These are phyloP conservation scores for Capronia coronata DNA, from an alignment of 2,329 filamentous ascomycete species.

Conservation along the genomic window DNA sequence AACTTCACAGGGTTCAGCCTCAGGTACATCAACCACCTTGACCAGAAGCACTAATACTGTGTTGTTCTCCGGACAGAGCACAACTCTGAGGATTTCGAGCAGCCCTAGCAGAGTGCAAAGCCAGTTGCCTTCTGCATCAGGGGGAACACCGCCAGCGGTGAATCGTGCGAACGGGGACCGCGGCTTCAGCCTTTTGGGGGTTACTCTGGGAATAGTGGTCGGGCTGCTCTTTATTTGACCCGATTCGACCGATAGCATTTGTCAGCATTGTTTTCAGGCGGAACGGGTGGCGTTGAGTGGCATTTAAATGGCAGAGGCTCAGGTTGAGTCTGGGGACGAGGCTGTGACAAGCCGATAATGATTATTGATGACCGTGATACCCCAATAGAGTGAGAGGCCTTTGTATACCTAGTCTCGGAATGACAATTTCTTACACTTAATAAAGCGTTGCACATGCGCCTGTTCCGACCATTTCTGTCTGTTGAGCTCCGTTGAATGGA, in stretches of 20 bases:
- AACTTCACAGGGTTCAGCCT: neutral
- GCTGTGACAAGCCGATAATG: conserved; percentile 7
- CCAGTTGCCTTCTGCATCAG: conserved; percentile 1
- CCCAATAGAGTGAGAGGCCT: conserved; percentile 9
- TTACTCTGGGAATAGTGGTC: conserved; percentile 1
- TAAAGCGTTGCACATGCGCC: too few relatives aligned
- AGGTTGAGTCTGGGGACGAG: conserved; percentile 2
- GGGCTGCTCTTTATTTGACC: conserved; percentile 2
- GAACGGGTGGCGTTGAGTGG: conserved; percentile 16
- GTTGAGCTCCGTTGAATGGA: too few relatives aligned
- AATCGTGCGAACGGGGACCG: conserved; percentile 1
- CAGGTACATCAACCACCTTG: neutral
- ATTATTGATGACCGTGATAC: conserved; percentile 10
- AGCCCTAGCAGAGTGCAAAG: neutral
- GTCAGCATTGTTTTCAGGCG: too few relatives aligned
- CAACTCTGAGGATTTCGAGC: conserved; percentile 7
- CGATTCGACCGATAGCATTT: conserved; percentile 2
- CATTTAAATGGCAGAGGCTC: conserved; percentile 8
- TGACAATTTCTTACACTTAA: neutral
- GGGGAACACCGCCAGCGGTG: conserved; percentile 8
- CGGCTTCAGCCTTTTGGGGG: neutral
- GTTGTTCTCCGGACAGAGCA: conserved; percentile 1
- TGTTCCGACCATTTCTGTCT: too few relatives aligned
- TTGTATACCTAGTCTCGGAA: neutral
- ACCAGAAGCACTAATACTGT: neutral